phyloP scores from a whole-genome alignment of 1,139 yeast genomes.

The Sugiyamaella xylanicola region DNA sequence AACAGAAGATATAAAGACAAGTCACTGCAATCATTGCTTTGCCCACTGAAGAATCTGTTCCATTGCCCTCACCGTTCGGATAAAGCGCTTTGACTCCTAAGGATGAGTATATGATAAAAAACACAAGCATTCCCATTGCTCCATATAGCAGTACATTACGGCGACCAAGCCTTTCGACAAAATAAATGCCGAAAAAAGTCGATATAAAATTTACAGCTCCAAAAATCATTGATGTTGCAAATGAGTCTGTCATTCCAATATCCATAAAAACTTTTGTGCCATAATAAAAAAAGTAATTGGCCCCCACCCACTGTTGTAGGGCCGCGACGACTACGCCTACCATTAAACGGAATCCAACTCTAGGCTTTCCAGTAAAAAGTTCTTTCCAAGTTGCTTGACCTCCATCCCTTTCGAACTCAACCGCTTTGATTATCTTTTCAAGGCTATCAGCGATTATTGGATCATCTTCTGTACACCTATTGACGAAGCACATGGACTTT shows the following conservation, averaged over 20 bases:
- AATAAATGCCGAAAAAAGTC: constrained; percentile 66
- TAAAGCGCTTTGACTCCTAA: constrained; percentile 67
- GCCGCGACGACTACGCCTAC: constrained; percentile 69
- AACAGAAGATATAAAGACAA: constrained; percentile 77
- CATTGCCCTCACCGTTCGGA: constrained; percentile 39
- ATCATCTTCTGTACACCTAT: constrained; percentile 61
- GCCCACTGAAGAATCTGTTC: constrained; percentile 52
- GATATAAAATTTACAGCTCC: constrained; percentile 81
- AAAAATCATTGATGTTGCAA: constrained; percentile 73
- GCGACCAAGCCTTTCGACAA: constrained; percentile 72
- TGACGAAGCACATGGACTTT: constrained; percentile 61
- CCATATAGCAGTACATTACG: constrained; percentile 68
- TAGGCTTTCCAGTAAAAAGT: constrained; percentile 66
- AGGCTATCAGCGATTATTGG: constrained; percentile 60
- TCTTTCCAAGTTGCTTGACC: constrained; percentile 72
- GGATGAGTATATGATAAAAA: constrained; percentile 67
- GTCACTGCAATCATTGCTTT: constrained; percentile 67
- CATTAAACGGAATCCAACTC: constrained; percentile 62
- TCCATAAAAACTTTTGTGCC: constrained; percentile 78
- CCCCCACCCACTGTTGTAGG: constrained; percentile 78
- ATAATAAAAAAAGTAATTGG: constrained; percentile 79
- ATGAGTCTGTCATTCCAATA: constrained; percentile 66
- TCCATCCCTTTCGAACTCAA: constrained; percentile 61
- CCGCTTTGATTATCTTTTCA: constrained; percentile 62
- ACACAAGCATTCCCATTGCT: constrained; percentile 62